A percentile compares a stretch with the other conserved stretches of the same genome.
phyloP scores from a whole-genome alignment of 768 basidiomycete genomes.

The Galerina sulciceps region DNA sequence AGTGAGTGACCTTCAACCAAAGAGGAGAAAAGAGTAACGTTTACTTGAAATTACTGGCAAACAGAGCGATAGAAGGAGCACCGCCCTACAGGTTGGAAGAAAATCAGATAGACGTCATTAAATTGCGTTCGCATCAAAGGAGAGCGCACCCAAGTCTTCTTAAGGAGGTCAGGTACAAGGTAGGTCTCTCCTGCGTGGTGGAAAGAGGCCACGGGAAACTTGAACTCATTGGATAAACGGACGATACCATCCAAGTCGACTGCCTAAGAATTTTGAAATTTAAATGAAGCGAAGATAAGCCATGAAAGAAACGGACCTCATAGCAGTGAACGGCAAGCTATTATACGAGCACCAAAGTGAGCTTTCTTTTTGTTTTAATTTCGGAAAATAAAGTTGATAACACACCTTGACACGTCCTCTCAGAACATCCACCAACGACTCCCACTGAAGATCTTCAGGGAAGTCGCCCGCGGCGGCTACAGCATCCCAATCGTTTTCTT shows the following conservation, averaged over 20 bases:
- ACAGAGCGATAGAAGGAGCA: slow-evolving; percentile 73
- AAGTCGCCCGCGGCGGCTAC: slow-evolving; percentile 43
- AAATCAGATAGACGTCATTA: background rate
- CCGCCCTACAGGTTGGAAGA: slow-evolving; percentile 34
- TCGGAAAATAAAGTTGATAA: background rate
- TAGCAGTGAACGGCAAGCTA: slow-evolving; percentile 48
- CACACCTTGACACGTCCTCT: slow-evolving; percentile 75
- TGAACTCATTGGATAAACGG: slow-evolving; percentile 79
- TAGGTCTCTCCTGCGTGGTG: slow-evolving; percentile 84
- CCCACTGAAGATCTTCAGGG: slow-evolving; percentile 74
- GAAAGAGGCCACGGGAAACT: slow-evolving; percentile 75
- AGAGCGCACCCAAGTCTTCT: slow-evolving; percentile 61
- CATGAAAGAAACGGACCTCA: slow-evolving; percentile 29
- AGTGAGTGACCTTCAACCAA: background rate
- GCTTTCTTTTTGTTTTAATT: background rate
- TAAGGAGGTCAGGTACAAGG: slow-evolving; percentile 77
- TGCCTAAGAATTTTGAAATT: slow-evolving; percentile 37
- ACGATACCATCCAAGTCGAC: slow-evolving; percentile 73
- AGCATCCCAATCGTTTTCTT: slow-evolving; percentile 46
- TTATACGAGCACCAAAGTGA: background rate
- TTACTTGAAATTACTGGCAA: slow-evolving; percentile 63
- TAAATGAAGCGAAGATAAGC: background rate
- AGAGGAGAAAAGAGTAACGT: background rate
- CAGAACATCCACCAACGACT: slow-evolving; percentile 70
- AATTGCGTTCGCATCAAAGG: background rate